Percentiles rank a stretch among this genome's conserved stretches.
Conservation (phyloP, 345 rosid species). For the Boechera retrofracta region DNA sequence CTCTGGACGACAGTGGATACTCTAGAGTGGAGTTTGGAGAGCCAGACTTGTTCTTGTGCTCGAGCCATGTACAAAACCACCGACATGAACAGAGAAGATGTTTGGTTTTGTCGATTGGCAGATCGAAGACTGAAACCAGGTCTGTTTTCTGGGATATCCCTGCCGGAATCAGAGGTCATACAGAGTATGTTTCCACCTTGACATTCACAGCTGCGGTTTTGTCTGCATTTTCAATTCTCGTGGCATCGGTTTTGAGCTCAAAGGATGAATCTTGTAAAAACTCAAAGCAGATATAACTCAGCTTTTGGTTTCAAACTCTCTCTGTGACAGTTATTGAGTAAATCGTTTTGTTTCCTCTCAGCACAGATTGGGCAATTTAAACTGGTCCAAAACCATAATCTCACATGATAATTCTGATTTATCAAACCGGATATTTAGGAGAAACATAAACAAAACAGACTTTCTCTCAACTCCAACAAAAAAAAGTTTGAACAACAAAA, state of each 20-base stretch:
- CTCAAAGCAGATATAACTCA: slow-evolving; percentile 23
- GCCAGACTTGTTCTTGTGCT: slow-evolving; percentile 60
- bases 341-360: slow-evolving; percentile 18
- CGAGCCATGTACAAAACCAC: slow-evolving; percentile 45
- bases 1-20: slow-evolving; percentile 67
- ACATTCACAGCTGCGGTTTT: slow-evolving; percentile 59
- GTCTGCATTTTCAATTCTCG: slow-evolving; percentile 53
- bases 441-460: slow-evolving; percentile 17
- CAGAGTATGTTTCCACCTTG: slow-evolving; percentile 55
- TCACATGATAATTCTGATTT: neutral
- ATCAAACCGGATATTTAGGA: slow-evolving; percentile 18
- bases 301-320: neutral
- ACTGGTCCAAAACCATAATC: slow-evolving; percentile 16
- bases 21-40: slow-evolving; percentile 60
- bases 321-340: neutral
- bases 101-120: slow-evolving; percentile 45
- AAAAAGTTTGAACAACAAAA: slow-evolving; percentile 41
- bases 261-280: slow-evolving; percentile 33
- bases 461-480: slow-evolving; percentile 34
- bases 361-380: neutral
- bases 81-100: slow-evolving; percentile 46
- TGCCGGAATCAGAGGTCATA: slow-evolving; percentile 57
- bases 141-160: slow-evolving; percentile 69
- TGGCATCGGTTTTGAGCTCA: slow-evolving; percentile 51
- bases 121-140: slow-evolving; percentile 25